Evolutionary conservation across 108 stramenopile species (phyloP).

Genomic region (Fragilariopsis cylindrus): DNA sequence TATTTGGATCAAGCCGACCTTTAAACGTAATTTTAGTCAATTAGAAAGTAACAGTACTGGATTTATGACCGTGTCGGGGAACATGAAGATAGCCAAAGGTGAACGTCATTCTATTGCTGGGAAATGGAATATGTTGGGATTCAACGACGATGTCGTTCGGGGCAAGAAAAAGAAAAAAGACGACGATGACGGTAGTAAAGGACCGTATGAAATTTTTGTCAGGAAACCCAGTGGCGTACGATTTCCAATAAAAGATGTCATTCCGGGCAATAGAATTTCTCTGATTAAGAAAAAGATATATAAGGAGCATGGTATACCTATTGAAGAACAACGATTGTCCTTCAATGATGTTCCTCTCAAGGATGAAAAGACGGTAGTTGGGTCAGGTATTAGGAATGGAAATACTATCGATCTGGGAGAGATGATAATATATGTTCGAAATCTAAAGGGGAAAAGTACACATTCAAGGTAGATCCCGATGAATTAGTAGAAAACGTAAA

Average conservation of each 20-base stretch:
- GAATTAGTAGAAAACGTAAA: constrained; percentile 26
- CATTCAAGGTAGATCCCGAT: constrained; percentile 30
- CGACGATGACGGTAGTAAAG: constrained; percentile 9
- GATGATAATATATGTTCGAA: constrained; percentile 31
- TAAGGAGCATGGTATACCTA: constrained; percentile 18
- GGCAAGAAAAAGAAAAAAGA: constrained; percentile 7
- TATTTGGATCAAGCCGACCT: constrained; percentile 26
- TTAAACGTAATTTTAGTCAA: constrained; percentile 27
- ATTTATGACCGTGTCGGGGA: constrained; percentile 24
- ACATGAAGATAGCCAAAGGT: constrained; percentile 18
- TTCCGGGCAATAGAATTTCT: constrained; percentile 12
- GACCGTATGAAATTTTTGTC: constrained; percentile 27
- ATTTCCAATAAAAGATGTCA: constrained; percentile 19
- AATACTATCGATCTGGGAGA: constrained; percentile 28
- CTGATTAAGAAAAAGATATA: constrained; percentile 22
- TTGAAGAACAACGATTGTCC: constrained; percentile 28
- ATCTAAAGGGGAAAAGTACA: constrained; percentile 29
- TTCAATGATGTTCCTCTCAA: constrained; percentile 17
- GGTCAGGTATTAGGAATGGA: constrained; percentile 23
- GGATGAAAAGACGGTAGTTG: constrained; percentile 24
- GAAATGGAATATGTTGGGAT: constrained; percentile 36
- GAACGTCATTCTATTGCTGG: constrained; percentile 23
- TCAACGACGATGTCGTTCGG: constrained; percentile 28
- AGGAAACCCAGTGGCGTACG: constrained; percentile 17
- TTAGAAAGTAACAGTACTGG: constrained; percentile 16